These are phyloP conservation scores for maize (Zea mays) DNA, from an alignment of 176 grass and related monocot genomes.

Conservation along the genomic window DNA sequence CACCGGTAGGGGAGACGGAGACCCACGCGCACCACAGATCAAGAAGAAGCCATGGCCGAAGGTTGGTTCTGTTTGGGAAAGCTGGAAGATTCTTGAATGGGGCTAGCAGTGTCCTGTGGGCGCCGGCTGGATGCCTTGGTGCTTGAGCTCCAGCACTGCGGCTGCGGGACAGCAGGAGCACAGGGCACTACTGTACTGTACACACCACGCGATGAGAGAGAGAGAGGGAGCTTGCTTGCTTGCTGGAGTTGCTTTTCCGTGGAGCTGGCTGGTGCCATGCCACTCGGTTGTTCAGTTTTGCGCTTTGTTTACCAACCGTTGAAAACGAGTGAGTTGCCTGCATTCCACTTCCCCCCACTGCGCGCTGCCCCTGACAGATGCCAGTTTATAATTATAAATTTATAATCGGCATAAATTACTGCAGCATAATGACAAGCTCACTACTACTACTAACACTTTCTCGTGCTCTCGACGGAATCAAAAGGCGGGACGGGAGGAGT, in stretches of 20 bases:
- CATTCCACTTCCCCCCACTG: background rate
- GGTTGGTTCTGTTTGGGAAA: slow-evolving; percentile 33
- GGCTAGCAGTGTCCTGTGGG: slow-evolving; percentile 6
- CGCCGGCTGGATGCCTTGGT: background rate
- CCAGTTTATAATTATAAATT: slow-evolving; percentile 18
- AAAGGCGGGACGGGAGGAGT: slow-evolving; percentile 31
- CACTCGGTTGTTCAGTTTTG: slow-evolving; percentile 24
- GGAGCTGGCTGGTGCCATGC: slow-evolving; percentile 19
- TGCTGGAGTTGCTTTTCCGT: slow-evolving; percentile 32
- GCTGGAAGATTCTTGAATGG: slow-evolving; percentile 42
- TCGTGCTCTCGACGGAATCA: slow-evolving; percentile 17
- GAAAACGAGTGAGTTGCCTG: slow-evolving; percentile 44
- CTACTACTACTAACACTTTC: slow-evolving; percentile 3
- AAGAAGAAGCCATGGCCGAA: slow-evolving; percentile 11
- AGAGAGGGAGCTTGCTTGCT: background rate
- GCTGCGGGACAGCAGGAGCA: slow-evolving; percentile 24
- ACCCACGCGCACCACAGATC: slow-evolving; percentile 35
- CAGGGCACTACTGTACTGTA: slow-evolving; percentile 32
- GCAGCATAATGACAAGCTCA: slow-evolving; percentile 22
- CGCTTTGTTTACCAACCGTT: slow-evolving; percentile 52
- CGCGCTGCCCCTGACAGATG: slow-evolving; percentile 17
- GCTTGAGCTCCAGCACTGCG: slow-evolving; percentile 37
- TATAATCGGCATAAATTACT: background rate
- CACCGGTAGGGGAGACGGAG: background rate
- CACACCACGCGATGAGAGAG: slow-evolving; percentile 45